Base-by-base conservation (phyloP, 2,329 filamentous ascomycete genomes). In the Claviceps sp. region DNA sequence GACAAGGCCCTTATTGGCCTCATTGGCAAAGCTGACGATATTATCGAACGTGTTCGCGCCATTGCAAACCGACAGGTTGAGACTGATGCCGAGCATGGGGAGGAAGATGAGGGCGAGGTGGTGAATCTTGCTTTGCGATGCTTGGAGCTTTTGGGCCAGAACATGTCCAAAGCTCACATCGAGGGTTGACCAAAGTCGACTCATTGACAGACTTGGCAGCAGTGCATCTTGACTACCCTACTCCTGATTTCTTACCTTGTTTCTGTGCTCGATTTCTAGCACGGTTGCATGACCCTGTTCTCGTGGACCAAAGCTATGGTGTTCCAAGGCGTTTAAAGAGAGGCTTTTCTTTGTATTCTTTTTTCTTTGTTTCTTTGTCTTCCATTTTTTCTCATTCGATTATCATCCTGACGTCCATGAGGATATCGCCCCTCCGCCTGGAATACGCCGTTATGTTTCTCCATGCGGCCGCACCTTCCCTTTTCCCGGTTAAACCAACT, bases 61-160 rank as follows among this genome's bases (percentile, higher is more conserved):
- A 97, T 98, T 63, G 87, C 89, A 20, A 90, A 94, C 64, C 88
- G 86, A 63, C 88, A 86, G 59, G 78, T 95, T 56, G 89, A 95
- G 61, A 85, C 86, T 0, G 89, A 95, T 53, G 86, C 89, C 57
- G 88, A 90, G 59, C 84, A 84, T 56, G 87, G 85, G 47, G 89
- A 95, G 60, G 89, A 95, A 54, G 90, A 93, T 45, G 90, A 96
- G 66, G 87, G 85, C 52, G 91, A 97, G 66, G 90, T 96, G 45
- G 87, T 96, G 57, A 89, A 83, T 58, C 79, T 98, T 59, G 91
- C 93, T 23, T 86, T 91, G 62, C 80, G 89, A 60, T 97, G 89
- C 65, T 76, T 96, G 42, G 91, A 96, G 68, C 77, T 95, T 3
- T 72, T 95, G 37, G 87, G 86, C 49, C 85, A 88, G 66, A 78